Base-by-base conservation (phyloP, 1,284 basidiomycete species). In the Cryptococcus maquisensis region DNA sequence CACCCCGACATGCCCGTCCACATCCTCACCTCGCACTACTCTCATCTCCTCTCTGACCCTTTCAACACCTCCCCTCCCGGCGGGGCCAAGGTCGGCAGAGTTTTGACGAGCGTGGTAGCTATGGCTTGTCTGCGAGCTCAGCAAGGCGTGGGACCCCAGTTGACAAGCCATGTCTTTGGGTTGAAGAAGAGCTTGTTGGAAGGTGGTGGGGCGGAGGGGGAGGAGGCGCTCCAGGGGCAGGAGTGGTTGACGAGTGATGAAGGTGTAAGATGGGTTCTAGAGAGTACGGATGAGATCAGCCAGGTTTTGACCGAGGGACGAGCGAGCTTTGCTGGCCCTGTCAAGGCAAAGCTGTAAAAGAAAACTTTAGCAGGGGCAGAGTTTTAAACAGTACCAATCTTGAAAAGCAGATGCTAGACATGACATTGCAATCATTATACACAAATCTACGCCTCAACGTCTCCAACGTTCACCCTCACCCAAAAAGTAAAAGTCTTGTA, bases 241-340 rank as follows among this genome's bases (percentile, higher is more conserved):
- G 92, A 93, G 66, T 98, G 89, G 87, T 82, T 98, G 36, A 81
- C 86, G 23, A 88, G 83, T 49, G 91, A 96, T 71, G 88, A 93
- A 73, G 95, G 95, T 35, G 85, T 88, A 26, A 84, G 86, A 74
- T 98, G 95, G 95, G 86, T 95, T 39, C 78, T 98, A 61, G 83
- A 86, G 68, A 86, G 84, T 47, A 85, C 95, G 38, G 95, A 98
- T 77, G 79, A 83, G 52, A 54, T 67, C n/a, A 57, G 59, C 32
- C 54, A 58, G 40, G 60, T 64, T 18, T 56, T 70, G n/a, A 55
- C 56, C 8, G 51, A 43, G 6, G 65, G 63, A 9, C 47, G 56
- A 37, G 55, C 56, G 20, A 65, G 54, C 13, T 70, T 67, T 60
- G 67, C 57, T 18, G 61, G 54, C 9, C 40, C 58, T 32, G 28